Evolutionary conservation across 106 monocot species (phyloP).

Genomic region (Chionographis japonica): DNA sequence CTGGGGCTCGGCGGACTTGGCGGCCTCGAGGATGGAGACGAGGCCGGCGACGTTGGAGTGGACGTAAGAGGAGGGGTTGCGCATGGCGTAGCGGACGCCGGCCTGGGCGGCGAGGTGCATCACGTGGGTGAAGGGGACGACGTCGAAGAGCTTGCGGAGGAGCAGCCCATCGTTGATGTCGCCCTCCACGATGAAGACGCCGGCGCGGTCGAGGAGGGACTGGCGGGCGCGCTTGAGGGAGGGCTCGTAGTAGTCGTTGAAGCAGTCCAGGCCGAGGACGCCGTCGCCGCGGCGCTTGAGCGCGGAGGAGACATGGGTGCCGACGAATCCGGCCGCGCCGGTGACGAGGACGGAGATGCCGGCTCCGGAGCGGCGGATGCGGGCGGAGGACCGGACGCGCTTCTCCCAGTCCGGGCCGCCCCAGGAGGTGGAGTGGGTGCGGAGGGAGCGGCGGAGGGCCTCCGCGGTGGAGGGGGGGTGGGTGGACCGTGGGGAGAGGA

Average conservation of each 20-base stretch:
- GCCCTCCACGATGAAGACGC: conserved; percentile 56
- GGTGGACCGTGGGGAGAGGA: not conserved
- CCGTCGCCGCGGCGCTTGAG: conserved; percentile 18
- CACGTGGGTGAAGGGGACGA: conserved; percentile 46
- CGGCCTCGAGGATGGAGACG: conserved; percentile 37
- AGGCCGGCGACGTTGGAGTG: conserved; percentile 44
- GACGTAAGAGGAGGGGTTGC: conserved; percentile 38
- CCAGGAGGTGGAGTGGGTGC: conserved; percentile 8
- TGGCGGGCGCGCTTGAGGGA: conserved; percentile 20
- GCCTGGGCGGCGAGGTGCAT: conserved; percentile 47
- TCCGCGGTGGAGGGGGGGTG: not conserved
- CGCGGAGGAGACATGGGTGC: conserved; percentile 14
- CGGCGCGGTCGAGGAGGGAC: conserved; percentile 32
- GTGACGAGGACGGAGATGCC: conserved; percentile 18
- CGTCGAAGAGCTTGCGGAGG: conserved; percentile 46
- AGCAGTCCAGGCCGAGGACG: conserved; percentile 17
- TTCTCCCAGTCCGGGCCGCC: conserved; percentile 30
- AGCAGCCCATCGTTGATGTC: conserved; percentile 43
- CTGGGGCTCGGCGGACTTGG: conserved; percentile 29
- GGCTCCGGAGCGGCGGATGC: conserved; percentile 12
- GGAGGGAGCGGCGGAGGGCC: not conserved
- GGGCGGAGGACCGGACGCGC: conserved; percentile 20
- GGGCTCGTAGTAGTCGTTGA: conserved; percentile 22
- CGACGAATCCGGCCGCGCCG: conserved; percentile 20
- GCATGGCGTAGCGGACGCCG: conserved; percentile 41